Percentiles rank a stretch among this genome's conserved stretches.
phyloP scores from a whole-genome alignment of 441 rosid genomes.

The Macaranga tanarius region DNA sequence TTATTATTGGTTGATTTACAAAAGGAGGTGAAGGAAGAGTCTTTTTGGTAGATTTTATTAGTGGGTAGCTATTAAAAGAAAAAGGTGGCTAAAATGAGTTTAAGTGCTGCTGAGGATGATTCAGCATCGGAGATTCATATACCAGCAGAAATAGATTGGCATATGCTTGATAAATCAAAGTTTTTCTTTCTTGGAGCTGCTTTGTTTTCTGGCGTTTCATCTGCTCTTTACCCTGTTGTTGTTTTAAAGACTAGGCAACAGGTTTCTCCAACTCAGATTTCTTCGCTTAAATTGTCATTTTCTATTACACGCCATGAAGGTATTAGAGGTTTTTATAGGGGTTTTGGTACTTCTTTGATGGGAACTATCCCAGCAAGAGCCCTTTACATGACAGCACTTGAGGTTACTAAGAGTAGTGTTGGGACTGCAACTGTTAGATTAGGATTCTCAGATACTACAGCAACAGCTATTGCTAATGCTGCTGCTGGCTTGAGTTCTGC shows the following conservation, averaged over 20 bases:
- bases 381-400: conserved; percentile 84
- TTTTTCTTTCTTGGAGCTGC: conserved; percentile 91
- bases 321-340: conserved; percentile 65
- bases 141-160: conserved; percentile 82
- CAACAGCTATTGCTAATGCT: conserved; percentile 64
- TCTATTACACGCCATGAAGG: conserved; percentile 64
- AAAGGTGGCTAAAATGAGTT: conserved; percentile 66
- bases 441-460: conserved; percentile 62
- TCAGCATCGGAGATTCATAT: conserved; percentile 51
- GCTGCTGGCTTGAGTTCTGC: conserved; percentile 83
- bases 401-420: conserved; percentile 76
- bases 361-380: conserved; percentile 90
- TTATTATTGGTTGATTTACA: background rate
- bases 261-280: conserved; percentile 50
- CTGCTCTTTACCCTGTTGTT: conserved; percentile 70
- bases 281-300: conserved; percentile 46
- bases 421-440: conserved; percentile 63
- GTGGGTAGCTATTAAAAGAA: conserved; percentile 21
- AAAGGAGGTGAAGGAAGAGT: background rate
- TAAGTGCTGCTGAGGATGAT: conserved; percentile 60
- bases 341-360: conserved; percentile 76
- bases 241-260: conserved; percentile 84
- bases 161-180: conserved; percentile 83
- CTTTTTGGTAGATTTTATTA: background rate
- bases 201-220: conserved; percentile 81